Conservation (phyloP, 2,329 filamentous ascomycete species). For the Dryadomyces quercus-mongolicae region DNA sequence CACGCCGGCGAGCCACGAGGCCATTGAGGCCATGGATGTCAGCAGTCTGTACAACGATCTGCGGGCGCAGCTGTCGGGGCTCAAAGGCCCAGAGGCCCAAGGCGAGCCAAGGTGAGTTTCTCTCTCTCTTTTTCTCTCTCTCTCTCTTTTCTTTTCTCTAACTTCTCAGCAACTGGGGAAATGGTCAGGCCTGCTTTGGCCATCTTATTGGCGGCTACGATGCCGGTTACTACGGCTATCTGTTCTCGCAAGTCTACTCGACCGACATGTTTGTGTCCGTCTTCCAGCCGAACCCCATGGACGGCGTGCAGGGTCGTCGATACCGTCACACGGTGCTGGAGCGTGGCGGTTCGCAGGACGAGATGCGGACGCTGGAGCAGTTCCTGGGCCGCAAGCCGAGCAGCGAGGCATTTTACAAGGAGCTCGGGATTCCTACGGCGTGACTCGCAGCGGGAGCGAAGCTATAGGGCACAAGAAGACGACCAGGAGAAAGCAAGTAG, state of each 20-base stretch:
- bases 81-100: conserved; percentile 60
- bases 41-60: conserved; percentile 61
- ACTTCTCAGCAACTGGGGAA: conserved; percentile 49
- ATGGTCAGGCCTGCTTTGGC: conserved; percentile 69
- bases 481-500: neutral
- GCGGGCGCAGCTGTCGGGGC: conserved; percentile 56
- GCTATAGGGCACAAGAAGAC: neutral
- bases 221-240: conserved; percentile 69
- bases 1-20: conserved; percentile 54
- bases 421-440: conserved; percentile 42
- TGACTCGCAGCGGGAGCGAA: conserved; percentile 9
- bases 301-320: conserved; percentile 57
- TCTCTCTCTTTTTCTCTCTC: conserved; percentile 5
- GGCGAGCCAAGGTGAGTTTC: conserved; percentile 41
- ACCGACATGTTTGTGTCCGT: conserved; percentile 77
- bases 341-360: conserved; percentile 65
- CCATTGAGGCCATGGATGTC: conserved; percentile 53
- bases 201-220: conserved; percentile 79
- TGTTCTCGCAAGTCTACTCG: conserved; percentile 68
- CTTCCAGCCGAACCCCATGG: conserved; percentile 70
- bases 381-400: conserved; percentile 68
- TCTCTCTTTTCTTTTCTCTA: neutral
- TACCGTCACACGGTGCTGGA: conserved; percentile 72
- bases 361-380: conserved; percentile 68
- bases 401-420: conserved; percentile 68